These are phyloP conservation scores for Amphibolis antarctica DNA, from an alignment of 106 monocot species.

Conservation along the genomic window DNA sequence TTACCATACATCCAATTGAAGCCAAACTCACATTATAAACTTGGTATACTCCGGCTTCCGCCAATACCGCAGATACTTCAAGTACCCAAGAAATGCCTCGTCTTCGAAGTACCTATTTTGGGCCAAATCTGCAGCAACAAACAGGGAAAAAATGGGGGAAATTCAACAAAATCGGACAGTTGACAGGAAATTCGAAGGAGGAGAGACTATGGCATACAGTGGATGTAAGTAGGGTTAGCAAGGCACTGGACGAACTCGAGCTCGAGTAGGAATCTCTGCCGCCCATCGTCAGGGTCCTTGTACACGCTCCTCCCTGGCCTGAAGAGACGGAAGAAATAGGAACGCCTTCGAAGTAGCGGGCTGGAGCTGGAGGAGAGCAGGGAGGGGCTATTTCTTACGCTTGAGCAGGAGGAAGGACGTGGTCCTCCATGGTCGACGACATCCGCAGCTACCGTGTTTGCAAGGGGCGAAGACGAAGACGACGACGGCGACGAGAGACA, in stretches of 20 bases:
- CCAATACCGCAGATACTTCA: conserved; percentile 98
- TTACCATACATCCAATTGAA: background rate
- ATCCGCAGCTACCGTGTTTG: too few relatives aligned
- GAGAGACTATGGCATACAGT: conserved; percentile 35
- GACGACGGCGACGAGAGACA: too few relatives aligned
- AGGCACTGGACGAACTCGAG: conserved; percentile 94
- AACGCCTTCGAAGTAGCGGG: too few relatives aligned
- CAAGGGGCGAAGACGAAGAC: too few relatives aligned
- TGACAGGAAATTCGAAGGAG: background rate
- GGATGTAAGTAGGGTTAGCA: conserved; percentile 89
- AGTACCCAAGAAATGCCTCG: conserved; percentile 93
- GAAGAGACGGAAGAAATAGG: background rate
- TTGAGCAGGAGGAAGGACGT: too few relatives aligned
- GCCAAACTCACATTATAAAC: conserved; percentile 66
- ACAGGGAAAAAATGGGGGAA: background rate
- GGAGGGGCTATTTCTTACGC: too few relatives aligned
- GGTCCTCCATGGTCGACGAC: too few relatives aligned
- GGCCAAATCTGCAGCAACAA: conserved; percentile 29
- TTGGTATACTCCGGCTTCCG: conserved; percentile 80
- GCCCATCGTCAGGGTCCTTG: conserved; percentile 85
- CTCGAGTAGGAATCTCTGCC: conserved; percentile 80
- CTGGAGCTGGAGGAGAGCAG: too few relatives aligned
- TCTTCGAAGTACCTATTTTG: conserved; percentile 98
- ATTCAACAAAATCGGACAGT: background rate
- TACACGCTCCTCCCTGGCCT: conserved; percentile 35